Evolutionary conservation across 2,329 filamentous ascomycete genomes (phyloP), one percentile per base, ranked within the genome.

Genomic region (Aaosphaeria pasadenensis): DNA sequence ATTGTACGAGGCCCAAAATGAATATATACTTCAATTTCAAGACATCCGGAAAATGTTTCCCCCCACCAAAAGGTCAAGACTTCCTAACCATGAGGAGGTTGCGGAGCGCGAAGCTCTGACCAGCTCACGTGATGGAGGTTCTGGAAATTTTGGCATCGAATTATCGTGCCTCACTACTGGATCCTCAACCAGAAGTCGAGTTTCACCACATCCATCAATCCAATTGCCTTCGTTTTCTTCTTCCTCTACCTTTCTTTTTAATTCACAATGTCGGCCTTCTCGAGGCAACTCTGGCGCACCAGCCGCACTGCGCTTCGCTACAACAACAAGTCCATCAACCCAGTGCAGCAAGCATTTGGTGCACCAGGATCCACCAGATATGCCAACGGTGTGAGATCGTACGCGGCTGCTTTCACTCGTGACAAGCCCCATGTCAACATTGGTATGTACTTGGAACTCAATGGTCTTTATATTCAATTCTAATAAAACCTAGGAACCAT

Each of bases 341-440:
- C 91, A 45, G 79, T 96, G 61, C 88, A 91, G 74, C 81, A 82
- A 65, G 81, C 83, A 55, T 73, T 87, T 64, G 80, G 79, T 66
- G 74, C 76, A 59, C 81, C 85, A 72, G 83, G 82, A 68, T 79
- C 80, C 58, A 78, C 81, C 59, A 80, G 82, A 55, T 79, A 86
- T 60, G 77, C 87, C 66, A 85, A 84, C 74, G 75, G 86, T 64
- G 80, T 81, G 56, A 76, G 82, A 71, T 77, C 76, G 61, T 81
- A 85, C 70, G 83, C 83, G 50, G 79, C 77, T 50, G 80, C 72
- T 55, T 99, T 88, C 71, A 85, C 95, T 82, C 86, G 94, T 70
- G 85, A 80, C 70, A 99, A 99, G 83, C 94, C 94, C 51, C 94
- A 99, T 74, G 92, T 99, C 59, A 99, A 99, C 79, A 94, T 99